Conservation (phyloP, 148 eudicot species). For the Oxyria digyna region DNA sequence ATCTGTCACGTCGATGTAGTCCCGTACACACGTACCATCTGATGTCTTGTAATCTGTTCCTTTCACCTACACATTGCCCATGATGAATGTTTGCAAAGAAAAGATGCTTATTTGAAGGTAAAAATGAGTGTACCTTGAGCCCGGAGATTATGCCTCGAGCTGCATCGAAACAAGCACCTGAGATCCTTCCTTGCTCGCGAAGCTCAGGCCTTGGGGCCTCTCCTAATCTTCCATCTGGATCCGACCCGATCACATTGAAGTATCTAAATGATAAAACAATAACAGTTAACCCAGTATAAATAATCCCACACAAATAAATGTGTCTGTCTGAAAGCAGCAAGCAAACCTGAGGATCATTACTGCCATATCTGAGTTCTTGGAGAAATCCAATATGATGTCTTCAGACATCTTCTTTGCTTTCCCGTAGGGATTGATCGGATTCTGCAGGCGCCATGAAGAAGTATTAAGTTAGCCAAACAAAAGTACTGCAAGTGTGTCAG, state of each 20-base stretch:
- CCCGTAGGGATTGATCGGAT: slow-evolving; percentile 96
- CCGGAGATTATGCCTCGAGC: slow-evolving; percentile 84
- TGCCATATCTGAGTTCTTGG: slow-evolving; percentile 66
- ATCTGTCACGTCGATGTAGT: slow-evolving; percentile 93
- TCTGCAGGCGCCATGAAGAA: slow-evolving; percentile 25
- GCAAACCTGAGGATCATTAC: slow-evolving; percentile 81
- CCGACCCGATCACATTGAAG: slow-evolving; percentile 96
- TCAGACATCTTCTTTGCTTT: slow-evolving; percentile 99
- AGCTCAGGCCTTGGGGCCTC: slow-evolving; percentile 98
- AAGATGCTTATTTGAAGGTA: not conserved
- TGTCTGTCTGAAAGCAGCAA: no score
- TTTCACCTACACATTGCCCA: slow-evolving; percentile 37
- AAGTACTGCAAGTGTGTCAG: no score
- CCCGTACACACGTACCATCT: slow-evolving; percentile 84
- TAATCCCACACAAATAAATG: not conserved
- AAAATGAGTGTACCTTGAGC: slow-evolving; percentile 39
- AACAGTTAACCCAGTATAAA: not conserved
- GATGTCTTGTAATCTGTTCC: slow-evolving; percentile 84
- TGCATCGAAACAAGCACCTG: slow-evolving; percentile 98
- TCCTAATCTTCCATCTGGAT: slow-evolving; percentile 89
- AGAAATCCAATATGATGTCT: slow-evolving; percentile 83
- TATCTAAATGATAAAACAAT: slow-evolving; percentile 34
- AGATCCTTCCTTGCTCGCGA: slow-evolving; percentile 89
- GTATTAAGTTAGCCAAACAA: not conserved
- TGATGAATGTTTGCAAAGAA: not conserved